These are phyloP conservation scores for Tetragonia tetragonoides DNA, from an alignment of 148 eudicot genomes.

Conservation along the genomic window DNA sequence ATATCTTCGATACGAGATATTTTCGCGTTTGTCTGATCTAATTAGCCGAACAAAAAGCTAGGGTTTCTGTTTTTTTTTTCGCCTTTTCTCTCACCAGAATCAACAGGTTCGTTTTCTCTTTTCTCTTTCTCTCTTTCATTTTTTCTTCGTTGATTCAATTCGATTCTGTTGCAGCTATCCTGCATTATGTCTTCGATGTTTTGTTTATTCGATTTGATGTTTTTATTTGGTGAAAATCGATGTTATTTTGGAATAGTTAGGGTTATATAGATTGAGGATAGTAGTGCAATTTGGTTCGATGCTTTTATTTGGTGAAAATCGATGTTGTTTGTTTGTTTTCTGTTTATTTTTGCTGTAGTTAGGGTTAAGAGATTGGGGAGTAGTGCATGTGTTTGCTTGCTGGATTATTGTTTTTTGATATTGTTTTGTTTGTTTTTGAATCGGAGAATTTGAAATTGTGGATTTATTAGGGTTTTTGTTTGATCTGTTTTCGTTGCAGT, in stretches of 20 bases:
- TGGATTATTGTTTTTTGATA: background rate
- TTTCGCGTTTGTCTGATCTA: slow-evolving; percentile 33
- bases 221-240: background rate
- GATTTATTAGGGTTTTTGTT: slow-evolving; percentile 25
- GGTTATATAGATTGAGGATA: background rate
- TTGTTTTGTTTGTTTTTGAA: background rate
- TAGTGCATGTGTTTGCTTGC: slow-evolving; percentile 6
- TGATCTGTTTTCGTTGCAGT: slow-evolving; percentile 9
- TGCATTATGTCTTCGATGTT: slow-evolving; percentile 21
- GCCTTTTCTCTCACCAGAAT: slow-evolving; percentile 15
- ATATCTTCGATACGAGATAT: slow-evolving; percentile 43
- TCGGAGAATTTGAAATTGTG: background rate
- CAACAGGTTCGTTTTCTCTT: slow-evolving; percentile 25
- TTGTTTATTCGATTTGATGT: background rate
- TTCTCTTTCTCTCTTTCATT: background rate
- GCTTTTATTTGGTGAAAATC: background rate
- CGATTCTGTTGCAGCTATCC: background rate
- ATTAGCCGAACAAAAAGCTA: slow-evolving; percentile 19
- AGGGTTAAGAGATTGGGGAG: background rate
- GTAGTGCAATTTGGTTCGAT: background rate
- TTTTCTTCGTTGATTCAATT: slow-evolving; percentile 11
- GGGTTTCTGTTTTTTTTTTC: slow-evolving; percentile 29
- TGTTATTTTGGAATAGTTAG: background rate
- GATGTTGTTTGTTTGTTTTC: background rate
- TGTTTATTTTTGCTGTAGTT: background rate